Evolutionary conservation across 768 basidiomycete genomes (phyloP).

Genomic region (Mycena leptocephala): DNA sequence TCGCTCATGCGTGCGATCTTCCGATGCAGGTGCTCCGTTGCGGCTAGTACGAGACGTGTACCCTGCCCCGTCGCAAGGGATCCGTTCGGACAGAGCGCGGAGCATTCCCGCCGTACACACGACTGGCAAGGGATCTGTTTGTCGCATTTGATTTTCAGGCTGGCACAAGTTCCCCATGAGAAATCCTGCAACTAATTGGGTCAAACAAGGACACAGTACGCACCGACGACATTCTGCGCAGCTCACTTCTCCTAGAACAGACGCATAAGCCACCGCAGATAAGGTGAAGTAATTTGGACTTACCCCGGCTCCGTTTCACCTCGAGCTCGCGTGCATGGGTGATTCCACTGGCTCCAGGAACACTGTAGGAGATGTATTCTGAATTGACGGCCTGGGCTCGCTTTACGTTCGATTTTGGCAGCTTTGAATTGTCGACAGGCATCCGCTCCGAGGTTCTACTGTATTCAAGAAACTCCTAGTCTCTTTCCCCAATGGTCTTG

Average conservation of each 20-base stretch:
- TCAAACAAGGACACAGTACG: constrained; percentile 62
- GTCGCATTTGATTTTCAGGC: constrained; percentile 88
- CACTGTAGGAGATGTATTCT: constrained; percentile 61
- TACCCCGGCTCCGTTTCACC: constrained; percentile 79
- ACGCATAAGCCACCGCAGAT: constrained; percentile 4
- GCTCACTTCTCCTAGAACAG: constrained; percentile 66
- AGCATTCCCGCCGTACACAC: constrained; percentile 80
- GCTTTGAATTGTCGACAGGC: constrained; percentile 65
- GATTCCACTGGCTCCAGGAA: constrained; percentile 20
- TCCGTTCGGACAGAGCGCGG: constrained; percentile 83
- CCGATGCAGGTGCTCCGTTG: constrained; percentile 81
- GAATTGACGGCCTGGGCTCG: constrained; percentile 65
- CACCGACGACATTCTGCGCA: constrained; percentile 86
- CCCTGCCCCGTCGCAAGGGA: constrained; percentile 80
- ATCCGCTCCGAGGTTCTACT: no score
- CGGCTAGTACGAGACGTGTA: no score
- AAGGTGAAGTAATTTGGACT: constrained; percentile 28
- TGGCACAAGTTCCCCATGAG: constrained; percentile 33
- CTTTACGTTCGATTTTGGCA: constrained; percentile 65
- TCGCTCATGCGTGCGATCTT: constrained; percentile 68
- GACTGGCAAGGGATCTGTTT: constrained; percentile 87
- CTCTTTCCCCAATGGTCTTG: no score
- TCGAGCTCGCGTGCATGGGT: constrained; percentile 79
- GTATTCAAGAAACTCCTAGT: no score
- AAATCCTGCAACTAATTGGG: constrained; percentile 12